A percentile compares a stretch with the other conserved stretches of the same genome.
Conservation (phyloP, 1,284 basidiomycete species). For the Spongispora temasekensis region DNA sequence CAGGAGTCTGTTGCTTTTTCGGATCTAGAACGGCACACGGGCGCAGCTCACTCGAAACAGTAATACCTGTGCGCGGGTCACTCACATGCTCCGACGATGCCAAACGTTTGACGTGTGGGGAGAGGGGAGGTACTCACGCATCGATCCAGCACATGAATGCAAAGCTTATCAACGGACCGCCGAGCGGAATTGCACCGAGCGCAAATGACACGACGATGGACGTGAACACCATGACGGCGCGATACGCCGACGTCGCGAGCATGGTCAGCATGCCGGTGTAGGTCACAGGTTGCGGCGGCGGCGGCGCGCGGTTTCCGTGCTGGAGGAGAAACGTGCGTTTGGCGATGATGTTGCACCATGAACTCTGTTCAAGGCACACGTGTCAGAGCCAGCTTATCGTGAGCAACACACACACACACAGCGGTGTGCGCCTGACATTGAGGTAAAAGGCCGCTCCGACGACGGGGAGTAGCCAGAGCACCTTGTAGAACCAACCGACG, state of each 20-base stretch:
- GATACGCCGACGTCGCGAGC: slow-evolving; percentile 76
- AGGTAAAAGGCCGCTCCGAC: slow-evolving; percentile 72
- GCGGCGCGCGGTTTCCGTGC: slow-evolving; percentile 57
- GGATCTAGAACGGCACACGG: neutral
- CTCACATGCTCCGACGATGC: neutral
- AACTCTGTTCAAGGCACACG: too few relatives aligned
- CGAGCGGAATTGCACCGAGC: slow-evolving; percentile 60
- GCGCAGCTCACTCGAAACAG: slow-evolving; percentile 74
- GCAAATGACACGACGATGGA: slow-evolving; percentile 70
- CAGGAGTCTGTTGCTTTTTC: neutral
- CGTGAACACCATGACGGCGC: slow-evolving; percentile 76
- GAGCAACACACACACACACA: too few relatives aligned
- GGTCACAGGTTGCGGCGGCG: slow-evolving; percentile 48
- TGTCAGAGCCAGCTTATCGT: too few relatives aligned
- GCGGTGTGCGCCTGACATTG: too few relatives aligned
- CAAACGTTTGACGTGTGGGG: slow-evolving; percentile 1
- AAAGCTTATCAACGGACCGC: slow-evolving; percentile 63
- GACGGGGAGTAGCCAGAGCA: slow-evolving; percentile 75
- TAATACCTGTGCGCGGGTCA: slow-evolving; percentile 61
- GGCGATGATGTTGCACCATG: slow-evolving; percentile 73
- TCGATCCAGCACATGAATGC: slow-evolving; percentile 81
- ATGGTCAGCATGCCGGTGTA: slow-evolving; percentile 73
- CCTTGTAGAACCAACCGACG: slow-evolving; percentile 71
- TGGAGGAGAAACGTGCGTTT: slow-evolving; percentile 68
- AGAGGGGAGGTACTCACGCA: slow-evolving; percentile 60